phyloP scores from a whole-genome alignment of 192 early-diverging fungal species.

The Coemansia furcata region DNA sequence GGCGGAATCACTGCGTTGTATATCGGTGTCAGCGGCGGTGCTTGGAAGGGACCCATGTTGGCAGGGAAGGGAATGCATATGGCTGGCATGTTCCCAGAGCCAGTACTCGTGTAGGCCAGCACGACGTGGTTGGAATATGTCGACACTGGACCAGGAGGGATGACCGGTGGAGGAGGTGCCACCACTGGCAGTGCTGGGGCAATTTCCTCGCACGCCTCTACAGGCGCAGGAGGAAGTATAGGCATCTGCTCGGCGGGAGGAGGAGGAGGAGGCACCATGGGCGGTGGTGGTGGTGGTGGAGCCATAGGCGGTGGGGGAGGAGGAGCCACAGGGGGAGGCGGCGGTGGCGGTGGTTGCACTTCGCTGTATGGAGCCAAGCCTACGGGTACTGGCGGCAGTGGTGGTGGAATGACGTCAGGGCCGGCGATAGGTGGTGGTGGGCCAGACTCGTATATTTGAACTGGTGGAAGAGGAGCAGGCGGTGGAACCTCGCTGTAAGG shows the following conservation, averaged over 20 bases:
- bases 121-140: slow-evolving; percentile 24
- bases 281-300: not conserved
- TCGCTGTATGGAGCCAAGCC: slow-evolving; percentile 13
- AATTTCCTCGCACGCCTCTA: slow-evolving; percentile 25
- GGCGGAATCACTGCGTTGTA: slow-evolving; percentile 40
- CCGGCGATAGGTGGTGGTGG: slow-evolving; percentile 9
- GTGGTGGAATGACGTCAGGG: slow-evolving; percentile 9
- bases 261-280: not conserved
- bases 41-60: slow-evolving; percentile 16
- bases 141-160: slow-evolving; percentile 12
- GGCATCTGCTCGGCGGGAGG: slow-evolving; percentile 5
- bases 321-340: slow-evolving; percentile 9
- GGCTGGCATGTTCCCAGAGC: slow-evolving; percentile 40
- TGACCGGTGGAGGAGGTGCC: slow-evolving; percentile 10
- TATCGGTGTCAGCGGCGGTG: slow-evolving; percentile 25
- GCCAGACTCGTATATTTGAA: slow-evolving; percentile 11
- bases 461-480: slow-evolving; percentile 6
- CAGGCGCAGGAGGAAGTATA: slow-evolving; percentile 6
- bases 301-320: not conserved
- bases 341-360: slow-evolving; percentile 1
- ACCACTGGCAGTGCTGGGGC: slow-evolving; percentile 8
- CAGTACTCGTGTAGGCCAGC: slow-evolving; percentile 47
- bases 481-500: slow-evolving; percentile 18
- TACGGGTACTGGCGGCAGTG: slow-evolving; percentile 23
- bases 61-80: slow-evolving; percentile 45